These are phyloP conservation scores for Pogostemon cablin DNA, from an alignment of 257 asterid species.

Conservation along the genomic window DNA sequence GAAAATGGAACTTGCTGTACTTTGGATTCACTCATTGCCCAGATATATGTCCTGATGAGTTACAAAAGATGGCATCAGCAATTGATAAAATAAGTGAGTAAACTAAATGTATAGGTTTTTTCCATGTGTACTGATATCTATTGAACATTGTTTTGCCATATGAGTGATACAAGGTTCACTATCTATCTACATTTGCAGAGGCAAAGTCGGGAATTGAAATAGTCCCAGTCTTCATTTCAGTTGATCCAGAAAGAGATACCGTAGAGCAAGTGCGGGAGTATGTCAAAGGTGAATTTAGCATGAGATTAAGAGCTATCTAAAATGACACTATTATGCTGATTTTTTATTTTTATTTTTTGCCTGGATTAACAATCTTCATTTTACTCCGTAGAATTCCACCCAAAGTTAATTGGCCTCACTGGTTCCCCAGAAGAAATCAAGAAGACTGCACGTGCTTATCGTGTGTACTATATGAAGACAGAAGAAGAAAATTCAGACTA, in stretches of 20 bases:
- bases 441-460: slow-evolving; percentile 90
- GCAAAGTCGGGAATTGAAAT: slow-evolving; percentile 74
- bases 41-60: slow-evolving; percentile 97
- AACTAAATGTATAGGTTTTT: neutral
- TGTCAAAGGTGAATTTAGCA: slow-evolving; percentile 62
- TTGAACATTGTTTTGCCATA: neutral
- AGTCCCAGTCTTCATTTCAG: slow-evolving; percentile 90
- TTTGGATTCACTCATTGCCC: slow-evolving; percentile 99
- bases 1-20: slow-evolving; percentile 81
- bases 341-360: neutral
- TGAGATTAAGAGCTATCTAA: slow-evolving; percentile 16
- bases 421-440: slow-evolving; percentile 75
- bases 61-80: slow-evolving; percentile 81
- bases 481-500: slow-evolving; percentile 95
- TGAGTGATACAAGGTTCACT: slow-evolving; percentile 17
- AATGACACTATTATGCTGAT: neutral
- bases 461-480: slow-evolving; percentile 95
- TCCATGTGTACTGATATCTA: neutral
- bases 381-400: slow-evolving; percentile 74
- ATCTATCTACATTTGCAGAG: slow-evolving; percentile 48
- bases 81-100: slow-evolving; percentile 87
- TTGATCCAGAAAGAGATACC: slow-evolving; percentile 93
- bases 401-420: slow-evolving; percentile 83
- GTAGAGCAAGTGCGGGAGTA: slow-evolving; percentile 91
- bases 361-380: slow-evolving; percentile 10